Percentiles rank a stretch among this genome's conserved stretches.
Evolutionary conservation across 805 yeast genomes (phyloP).

Genomic region (Lachancea dasiensis): DNA sequence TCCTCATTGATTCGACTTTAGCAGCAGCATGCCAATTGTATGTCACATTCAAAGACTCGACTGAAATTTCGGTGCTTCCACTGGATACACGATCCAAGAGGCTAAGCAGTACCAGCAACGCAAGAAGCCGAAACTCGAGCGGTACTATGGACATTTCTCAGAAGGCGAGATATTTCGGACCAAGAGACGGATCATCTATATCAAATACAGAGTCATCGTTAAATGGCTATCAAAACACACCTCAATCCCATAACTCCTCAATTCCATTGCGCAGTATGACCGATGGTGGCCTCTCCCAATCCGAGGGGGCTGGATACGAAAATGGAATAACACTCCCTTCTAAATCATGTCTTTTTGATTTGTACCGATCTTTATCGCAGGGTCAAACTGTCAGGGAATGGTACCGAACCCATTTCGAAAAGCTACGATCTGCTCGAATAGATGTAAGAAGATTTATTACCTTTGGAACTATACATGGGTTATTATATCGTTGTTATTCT

Average conservation of each 20-base stretch:
- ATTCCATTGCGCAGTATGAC: constrained; percentile 4
- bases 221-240: constrained; percentile 5
- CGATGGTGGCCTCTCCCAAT: constrained; percentile 5
- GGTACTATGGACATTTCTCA: not conserved
- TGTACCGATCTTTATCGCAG: constrained; percentile 73
- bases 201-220: constrained; percentile 2
- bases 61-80: constrained; percentile 28
- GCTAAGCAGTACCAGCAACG: constrained; percentile 7
- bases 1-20: constrained; percentile 57
- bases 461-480: constrained; percentile 77
- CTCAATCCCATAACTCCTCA: constrained; percentile 7
- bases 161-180: not conserved
- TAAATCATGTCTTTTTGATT: constrained; percentile 57
- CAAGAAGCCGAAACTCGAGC: constrained; percentile 2
- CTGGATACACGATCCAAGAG: constrained; percentile 18
- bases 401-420: constrained; percentile 61
- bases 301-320: constrained; percentile 4
- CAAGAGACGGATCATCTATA: constrained; percentile 1
- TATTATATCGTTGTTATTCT: constrained; percentile 74
- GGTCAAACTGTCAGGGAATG: constrained; percentile 76
- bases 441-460: constrained; percentile 81
- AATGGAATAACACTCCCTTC: constrained; percentile 43
- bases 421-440: constrained; percentile 45
- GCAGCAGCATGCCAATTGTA: constrained; percentile 83
- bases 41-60: constrained; percentile 46